phyloP scores from a whole-genome alignment of 495 filamentous ascomycete genomes.

The Trichoderma orchidacearum region DNA sequence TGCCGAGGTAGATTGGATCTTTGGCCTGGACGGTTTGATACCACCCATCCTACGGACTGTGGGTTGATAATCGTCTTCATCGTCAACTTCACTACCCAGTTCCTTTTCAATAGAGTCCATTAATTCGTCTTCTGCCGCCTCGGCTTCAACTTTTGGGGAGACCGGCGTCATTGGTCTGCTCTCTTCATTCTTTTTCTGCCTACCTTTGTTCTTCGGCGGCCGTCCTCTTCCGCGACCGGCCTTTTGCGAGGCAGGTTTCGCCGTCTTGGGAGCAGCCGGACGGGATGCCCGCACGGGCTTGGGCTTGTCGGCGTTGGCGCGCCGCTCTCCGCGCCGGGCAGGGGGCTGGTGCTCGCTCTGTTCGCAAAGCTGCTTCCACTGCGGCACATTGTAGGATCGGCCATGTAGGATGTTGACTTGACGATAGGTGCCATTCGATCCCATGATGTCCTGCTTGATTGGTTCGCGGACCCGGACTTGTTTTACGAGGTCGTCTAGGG shows the following conservation, averaged over 20 bases:
- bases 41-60: slow-evolving; percentile 26
- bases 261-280: slow-evolving; percentile 14
- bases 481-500: slow-evolving; percentile 76
- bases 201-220: slow-evolving; percentile 24
- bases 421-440: slow-evolving; percentile 82
- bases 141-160: slow-evolving; percentile 31
- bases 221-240: slow-evolving; percentile 11
- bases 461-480: slow-evolving; percentile 88
- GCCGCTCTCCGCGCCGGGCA: slow-evolving; percentile 80
- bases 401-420: slow-evolving; percentile 94
- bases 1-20: slow-evolving; percentile 41
- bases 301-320: slow-evolving; percentile 56
- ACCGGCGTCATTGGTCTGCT: slow-evolving; percentile 42
- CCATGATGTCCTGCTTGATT: slow-evolving; percentile 95
- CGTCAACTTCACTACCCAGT: slow-evolving; percentile 30
- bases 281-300: slow-evolving; percentile 18
- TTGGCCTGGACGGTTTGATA: slow-evolving; percentile 22
- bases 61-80: slow-evolving; percentile 22
- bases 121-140: slow-evolving; percentile 20
- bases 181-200: slow-evolving; percentile 17
- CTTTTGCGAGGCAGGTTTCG: slow-evolving; percentile 8
- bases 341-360: slow-evolving; percentile 93
- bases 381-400: slow-evolving; percentile 86
- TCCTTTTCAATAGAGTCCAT: slow-evolving; percentile 32
- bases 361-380: slow-evolving; percentile 85